A percentile compares a stretch with the other conserved stretches of the same genome.
Evolutionary conservation across 768 basidiomycete genomes (phyloP).

Genomic region (Hygrocybe punicea): DNA sequence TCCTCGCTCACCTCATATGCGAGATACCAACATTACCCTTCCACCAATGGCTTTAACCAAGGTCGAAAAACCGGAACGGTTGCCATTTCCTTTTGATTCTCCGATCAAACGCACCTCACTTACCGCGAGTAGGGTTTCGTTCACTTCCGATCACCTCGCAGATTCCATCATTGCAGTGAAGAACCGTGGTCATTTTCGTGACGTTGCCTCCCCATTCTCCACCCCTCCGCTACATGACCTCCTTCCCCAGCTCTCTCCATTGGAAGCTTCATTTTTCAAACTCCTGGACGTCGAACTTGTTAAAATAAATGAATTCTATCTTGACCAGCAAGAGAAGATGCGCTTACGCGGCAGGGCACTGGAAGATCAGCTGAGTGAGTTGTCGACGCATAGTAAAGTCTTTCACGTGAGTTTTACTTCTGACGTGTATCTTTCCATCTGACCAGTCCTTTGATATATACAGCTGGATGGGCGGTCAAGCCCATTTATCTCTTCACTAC

Average conservation of each 20-base stretch:
- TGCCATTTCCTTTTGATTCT: too few relatives aligned
- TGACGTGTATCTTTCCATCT: background rate
- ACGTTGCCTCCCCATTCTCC: background rate
- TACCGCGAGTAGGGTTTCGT: background rate
- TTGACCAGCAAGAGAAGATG: slow-evolving; percentile 67
- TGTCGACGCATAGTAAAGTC: slow-evolving; percentile 57
- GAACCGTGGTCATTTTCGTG: background rate
- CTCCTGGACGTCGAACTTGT: slow-evolving; percentile 74
- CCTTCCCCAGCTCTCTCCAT: slow-evolving; percentile 52
- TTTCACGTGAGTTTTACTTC: slow-evolving; percentile 46
- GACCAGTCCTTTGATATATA: background rate
- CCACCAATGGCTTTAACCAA: too few relatives aligned
- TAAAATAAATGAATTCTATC: slow-evolving; percentile 84
- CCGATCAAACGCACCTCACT: too few relatives aligned
- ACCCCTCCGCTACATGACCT: slow-evolving; percentile 44
- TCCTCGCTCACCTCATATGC: background rate
- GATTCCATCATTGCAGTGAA: background rate
- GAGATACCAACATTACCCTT: background rate
- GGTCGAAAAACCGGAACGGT: too few relatives aligned
- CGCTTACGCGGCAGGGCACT: slow-evolving; percentile 44
- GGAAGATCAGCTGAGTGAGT: slow-evolving; percentile 67
- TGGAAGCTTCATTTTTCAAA: slow-evolving; percentile 71
- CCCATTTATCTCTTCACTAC: background rate
- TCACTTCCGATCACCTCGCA: background rate
- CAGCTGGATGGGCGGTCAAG: background rate